Evolutionary conservation across 257 asterid genomes (phyloP).

Genomic region (Penstemon davidsonii): DNA sequence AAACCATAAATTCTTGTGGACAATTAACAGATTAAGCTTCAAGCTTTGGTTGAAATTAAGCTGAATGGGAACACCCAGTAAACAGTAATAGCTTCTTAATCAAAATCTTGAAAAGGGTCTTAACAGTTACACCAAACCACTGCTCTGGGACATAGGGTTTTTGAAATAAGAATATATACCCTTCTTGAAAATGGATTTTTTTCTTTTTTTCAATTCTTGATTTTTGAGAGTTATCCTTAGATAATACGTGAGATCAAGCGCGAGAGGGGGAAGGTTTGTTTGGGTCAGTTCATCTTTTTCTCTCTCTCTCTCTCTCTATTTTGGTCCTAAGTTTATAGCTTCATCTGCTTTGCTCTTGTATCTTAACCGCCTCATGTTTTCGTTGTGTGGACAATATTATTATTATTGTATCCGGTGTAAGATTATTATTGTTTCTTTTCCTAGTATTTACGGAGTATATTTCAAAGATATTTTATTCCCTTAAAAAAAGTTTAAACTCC

Average conservation of each 20-base stretch:
- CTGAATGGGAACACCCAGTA: constrained; percentile 27
- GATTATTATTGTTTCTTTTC: too few relatives aligned
- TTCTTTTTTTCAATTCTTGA: constrained; percentile 18
- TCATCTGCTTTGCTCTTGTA: too few relatives aligned
- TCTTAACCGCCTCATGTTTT: too few relatives aligned
- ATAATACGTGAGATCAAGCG: constrained; percentile 30
- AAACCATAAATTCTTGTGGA: too few relatives aligned
- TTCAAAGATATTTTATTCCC: too few relatives aligned
- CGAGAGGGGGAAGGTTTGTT: constrained; percentile 37
- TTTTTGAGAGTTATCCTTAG: constrained; percentile 37
- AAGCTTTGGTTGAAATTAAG: constrained; percentile 25
- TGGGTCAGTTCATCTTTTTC: too few relatives aligned
- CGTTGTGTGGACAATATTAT: too few relatives aligned
- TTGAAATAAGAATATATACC: not conserved
- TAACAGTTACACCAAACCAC: not conserved
- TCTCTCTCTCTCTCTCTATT: too few relatives aligned
- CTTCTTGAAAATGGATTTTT: constrained; percentile 14
- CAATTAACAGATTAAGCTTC: constrained; percentile 14
- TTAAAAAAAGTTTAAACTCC: too few relatives aligned
- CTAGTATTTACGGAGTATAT: too few relatives aligned
- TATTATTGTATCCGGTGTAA: too few relatives aligned
- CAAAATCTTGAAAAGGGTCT: constrained; percentile 11
- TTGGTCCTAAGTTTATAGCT: too few relatives aligned
- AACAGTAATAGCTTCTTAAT: not conserved
- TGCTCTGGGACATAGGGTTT: not conserved